Base-by-base conservation (phyloP, 305 asterid genomes). In the Solanum chacoense region DNA sequence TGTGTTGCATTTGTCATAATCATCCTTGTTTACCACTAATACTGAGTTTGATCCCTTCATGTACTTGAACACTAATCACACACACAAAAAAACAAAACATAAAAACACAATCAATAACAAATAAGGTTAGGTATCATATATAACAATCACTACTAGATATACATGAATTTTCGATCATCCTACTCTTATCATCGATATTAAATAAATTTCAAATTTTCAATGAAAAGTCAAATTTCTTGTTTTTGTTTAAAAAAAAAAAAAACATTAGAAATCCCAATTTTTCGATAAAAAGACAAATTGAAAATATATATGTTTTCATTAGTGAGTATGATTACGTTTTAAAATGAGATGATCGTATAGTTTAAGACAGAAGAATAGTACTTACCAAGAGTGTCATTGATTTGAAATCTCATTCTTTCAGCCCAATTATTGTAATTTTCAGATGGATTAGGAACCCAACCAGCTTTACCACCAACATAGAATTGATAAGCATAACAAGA, bases 371-470 rank as follows among this genome's bases (percentile, higher is more conserved):
- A 3, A 5, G 1, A 29, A 1, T 36, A 50, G 1, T 74, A 90
- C 95, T 94, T 78, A 96, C 98, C 8, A 12, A 96, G 91, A 24
- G 97, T 92, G 75, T 95, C 97, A 42, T 93, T 94, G 34, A 95
- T 94, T 89, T 90, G 93, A 87, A 94, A 96, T 67, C 98, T 87
- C 92, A 88, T 86, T 84, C 95, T 92, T 59, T n/a, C 87, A 81
- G 98, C 92, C 98, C 98, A 95, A 1, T 67, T 88, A 18, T 75
- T 92, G 92, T 94, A 96, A 63, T 86, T 80, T 86, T 94, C 95
- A 5, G 93, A 90, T 28, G 97, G 96, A 75, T 92, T 93, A 1
- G 90, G 73, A 8, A 93, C 92, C 98, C 98, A 96, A 16, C 98
- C 98, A 40, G 87, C 91, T 38, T 72, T 89, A 10, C 97, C 95